Base-by-base conservation (phyloP, 177 flowering plant species). In the Vitis hybrid region DNA sequence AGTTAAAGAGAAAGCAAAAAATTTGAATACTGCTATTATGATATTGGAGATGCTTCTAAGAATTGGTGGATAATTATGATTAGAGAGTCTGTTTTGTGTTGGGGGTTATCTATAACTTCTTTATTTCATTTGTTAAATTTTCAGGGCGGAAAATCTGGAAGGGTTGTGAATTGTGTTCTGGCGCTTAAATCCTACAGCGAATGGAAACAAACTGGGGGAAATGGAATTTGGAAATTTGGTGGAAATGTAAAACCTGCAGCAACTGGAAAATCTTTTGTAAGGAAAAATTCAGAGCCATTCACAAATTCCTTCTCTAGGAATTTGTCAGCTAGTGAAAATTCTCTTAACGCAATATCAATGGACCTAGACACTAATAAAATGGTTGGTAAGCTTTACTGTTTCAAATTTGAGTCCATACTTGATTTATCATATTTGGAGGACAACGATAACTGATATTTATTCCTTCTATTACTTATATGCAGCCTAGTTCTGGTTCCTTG, bases 181-280 rank as follows among this genome's bases (percentile, higher is more conserved):
- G 99, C 91, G 64, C 92, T 96, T 10, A 96, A 96, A 74, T 89
- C 98, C 54, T 96, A 85, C 69, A 64, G 77, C 68, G 95, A 96
- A 7, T 87, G 97, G 95, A 94, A 90, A 80, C 95, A 86, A 59
- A 55, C 77, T 19, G 98, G 97, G 65, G 89, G 88, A 58, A 84
- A 72, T 67, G 92, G 97, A 51, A 76, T 83, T 3, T 91, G 96
- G 91, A 96, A 83, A 82, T 92, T 84, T 79, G 93, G 97, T 65
- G 97, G 95, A 39, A 84, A 73, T 76, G 66, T 81, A 53, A 96
- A 92, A 75, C 74, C 89, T 26, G 65, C 76, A 2, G 71, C 68
- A 45, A 71, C 87, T 10, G 82, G 78, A 19, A 96, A 88, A 77
- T 66, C 84, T 66, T 86, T 90, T 75, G 77, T 87, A 10, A 85